Conservation (phyloP, 2,329 filamentous ascomycete species). For the Fusarium sarcochroum region DNA sequence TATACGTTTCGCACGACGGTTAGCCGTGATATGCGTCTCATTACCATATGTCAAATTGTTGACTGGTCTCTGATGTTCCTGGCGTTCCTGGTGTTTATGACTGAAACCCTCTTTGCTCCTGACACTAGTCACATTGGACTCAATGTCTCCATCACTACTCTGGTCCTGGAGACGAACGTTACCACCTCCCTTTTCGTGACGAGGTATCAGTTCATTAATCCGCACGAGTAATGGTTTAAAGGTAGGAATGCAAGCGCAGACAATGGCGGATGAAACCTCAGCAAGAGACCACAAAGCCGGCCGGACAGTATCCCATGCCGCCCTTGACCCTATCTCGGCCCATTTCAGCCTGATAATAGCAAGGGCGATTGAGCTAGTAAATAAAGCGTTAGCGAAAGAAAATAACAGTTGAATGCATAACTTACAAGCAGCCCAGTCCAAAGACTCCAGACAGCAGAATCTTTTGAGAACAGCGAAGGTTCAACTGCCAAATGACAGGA, state of each 20-base stretch:
- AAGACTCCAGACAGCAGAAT: slow-evolving; percentile 22
- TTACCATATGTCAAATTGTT: slow-evolving; percentile 9
- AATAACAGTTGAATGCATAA: fast-evolving
- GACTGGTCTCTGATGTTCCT: not conserved
- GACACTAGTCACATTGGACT: not conserved
- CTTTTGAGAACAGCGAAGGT: slow-evolving; percentile 30
- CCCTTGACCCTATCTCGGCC: not conserved
- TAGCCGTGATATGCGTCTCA: slow-evolving; percentile 6
- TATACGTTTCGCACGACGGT: not conserved
- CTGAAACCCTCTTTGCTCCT: not conserved
- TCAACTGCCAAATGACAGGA: slow-evolving; percentile 28
- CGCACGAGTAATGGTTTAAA: slow-evolving; percentile 21
- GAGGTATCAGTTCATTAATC: not conserved
- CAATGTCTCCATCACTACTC: slow-evolving; percentile 2
- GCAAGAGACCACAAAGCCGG: slow-evolving; percentile 33
- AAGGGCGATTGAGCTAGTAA: slow-evolving; percentile 22
- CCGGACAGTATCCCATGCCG: slow-evolving; percentile 29
- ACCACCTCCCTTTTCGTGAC: not conserved
- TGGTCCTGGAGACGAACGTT: not conserved
- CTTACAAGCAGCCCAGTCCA: slow-evolving; percentile 35
- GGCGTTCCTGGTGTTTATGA: not conserved
- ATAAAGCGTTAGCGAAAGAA: fast-evolving
- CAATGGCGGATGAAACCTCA: slow-evolving; percentile 29
- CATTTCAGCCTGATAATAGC: slow-evolving; percentile 34
- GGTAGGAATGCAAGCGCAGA: slow-evolving; percentile 37